A percentile compares a stretch with the other conserved stretches of the same genome.
Conservation (phyloP, 2,329 filamentous ascomycete species). For the Beauveria bassiana region DNA sequence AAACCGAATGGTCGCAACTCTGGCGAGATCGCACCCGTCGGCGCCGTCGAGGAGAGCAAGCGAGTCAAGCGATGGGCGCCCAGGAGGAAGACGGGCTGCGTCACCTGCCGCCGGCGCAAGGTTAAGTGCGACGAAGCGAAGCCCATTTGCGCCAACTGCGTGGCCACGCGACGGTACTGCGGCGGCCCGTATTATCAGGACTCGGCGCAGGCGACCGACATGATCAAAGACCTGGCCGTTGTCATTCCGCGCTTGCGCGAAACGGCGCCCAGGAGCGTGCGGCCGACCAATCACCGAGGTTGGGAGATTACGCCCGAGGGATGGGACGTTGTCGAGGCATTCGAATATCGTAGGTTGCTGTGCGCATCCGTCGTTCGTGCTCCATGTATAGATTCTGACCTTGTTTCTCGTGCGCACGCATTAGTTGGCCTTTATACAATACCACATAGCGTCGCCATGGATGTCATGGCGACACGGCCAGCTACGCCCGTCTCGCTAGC, state of each 20-base stretch:
- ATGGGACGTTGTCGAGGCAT: conserved; percentile 8
- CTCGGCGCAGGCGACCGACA: background rate
- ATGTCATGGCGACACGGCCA: background rate
- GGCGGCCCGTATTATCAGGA: conserved; percentile 9
- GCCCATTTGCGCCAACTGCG: conserved; percentile 9
- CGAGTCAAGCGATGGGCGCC: conserved; percentile 8
- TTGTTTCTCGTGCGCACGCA: background rate
- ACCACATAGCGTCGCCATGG: background rate
- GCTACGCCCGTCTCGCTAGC: background rate
- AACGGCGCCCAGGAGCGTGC: conserved; percentile 2
- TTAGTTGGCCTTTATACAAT: background rate
- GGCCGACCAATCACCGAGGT: conserved; percentile 1
- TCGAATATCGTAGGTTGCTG: conserved; percentile 3
- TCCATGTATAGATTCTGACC: background rate
- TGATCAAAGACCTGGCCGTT: background rate
- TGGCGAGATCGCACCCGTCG: background rate
- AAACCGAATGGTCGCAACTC: background rate
- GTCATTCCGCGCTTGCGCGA: background rate
- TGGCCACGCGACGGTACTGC: conserved; percentile 7
- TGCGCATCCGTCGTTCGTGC: background rate
- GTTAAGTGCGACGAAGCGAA: conserved; percentile 8
- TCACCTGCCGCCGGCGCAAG: conserved; percentile 4
- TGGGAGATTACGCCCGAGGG: conserved; percentile 4
- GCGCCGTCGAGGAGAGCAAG: background rate
- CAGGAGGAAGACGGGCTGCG: conserved; percentile 4